phyloP scores from a whole-genome alignment of 768 basidiomycete genomes.

The Pulveroboletus sp. region DNA sequence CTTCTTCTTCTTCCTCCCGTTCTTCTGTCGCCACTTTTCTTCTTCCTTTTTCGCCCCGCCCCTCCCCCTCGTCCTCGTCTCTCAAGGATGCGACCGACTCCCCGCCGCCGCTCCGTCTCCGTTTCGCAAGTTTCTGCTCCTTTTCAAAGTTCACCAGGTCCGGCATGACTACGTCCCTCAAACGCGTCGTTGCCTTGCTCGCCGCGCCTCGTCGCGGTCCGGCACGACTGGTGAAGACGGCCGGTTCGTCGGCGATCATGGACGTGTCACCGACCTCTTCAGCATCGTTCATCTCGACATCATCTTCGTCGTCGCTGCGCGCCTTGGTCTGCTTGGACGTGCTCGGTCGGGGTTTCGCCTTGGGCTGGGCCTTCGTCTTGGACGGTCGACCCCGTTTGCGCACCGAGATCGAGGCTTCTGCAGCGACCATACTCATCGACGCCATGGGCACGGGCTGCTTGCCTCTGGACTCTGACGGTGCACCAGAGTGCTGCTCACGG shows the following conservation, averaged over 20 bases:
- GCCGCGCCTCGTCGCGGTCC: constrained; percentile 49
- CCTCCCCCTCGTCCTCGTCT: constrained; percentile 15
- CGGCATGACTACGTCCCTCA: constrained; percentile 64
- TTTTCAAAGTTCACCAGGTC: constrained; percentile 68
- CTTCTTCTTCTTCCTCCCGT: constrained; percentile 27
- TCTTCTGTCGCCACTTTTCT: too few relatives aligned
- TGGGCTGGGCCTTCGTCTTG: constrained; percentile 5
- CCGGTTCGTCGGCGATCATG: constrained; percentile 9
- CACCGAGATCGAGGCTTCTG: constrained; percentile 21
- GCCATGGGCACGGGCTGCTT: constrained; percentile 15
- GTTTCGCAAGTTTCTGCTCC: constrained; percentile 49
- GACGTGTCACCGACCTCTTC: constrained; percentile 5
- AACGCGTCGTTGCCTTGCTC: constrained; percentile 43
- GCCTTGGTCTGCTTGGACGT: not conserved
- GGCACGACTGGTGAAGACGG: constrained; percentile 12
- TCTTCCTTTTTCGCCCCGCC: constrained; percentile 16
- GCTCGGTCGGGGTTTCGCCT: constrained; percentile 1
- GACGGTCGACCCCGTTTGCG: constrained; percentile 17
- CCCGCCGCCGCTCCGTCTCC: constrained; percentile 32
- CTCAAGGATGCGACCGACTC: constrained; percentile 17
- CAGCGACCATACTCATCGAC: constrained; percentile 21
- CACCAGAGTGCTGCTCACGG: not conserved
- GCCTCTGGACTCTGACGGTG: not conserved
- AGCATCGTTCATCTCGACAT: not conserved
- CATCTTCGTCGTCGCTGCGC: not conserved